Conservation (phyloP, 371 early-diverging fungal species). For the Mucor circinelloides region DNA sequence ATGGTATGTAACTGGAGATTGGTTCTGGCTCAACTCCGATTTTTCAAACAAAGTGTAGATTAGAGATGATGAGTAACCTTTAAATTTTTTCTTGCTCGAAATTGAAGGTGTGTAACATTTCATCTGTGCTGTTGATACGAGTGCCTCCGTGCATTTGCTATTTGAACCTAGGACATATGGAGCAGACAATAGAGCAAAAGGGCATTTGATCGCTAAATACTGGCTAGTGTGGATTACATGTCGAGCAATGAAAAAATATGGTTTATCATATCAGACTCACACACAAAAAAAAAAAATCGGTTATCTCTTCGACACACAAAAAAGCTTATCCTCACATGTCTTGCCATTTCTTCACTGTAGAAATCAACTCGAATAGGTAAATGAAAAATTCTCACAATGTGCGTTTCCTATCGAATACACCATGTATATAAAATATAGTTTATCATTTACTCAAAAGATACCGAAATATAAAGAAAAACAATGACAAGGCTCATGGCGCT, state of each 20-base stretch:
- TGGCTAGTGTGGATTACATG: not conserved
- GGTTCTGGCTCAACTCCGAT: not conserved
- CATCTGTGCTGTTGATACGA: conserved; percentile 4
- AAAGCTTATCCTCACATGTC: conserved; percentile 9
- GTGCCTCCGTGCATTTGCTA: conserved; percentile 2
- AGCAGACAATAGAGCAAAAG: not conserved
- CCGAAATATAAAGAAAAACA: no score
- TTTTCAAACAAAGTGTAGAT: not conserved
- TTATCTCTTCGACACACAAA: not conserved
- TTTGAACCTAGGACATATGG: not conserved
- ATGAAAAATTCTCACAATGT: not conserved
- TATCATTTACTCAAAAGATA: not conserved
- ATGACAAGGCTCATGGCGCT: no score
- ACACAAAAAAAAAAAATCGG: not conserved
- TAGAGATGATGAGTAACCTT: conserved; percentile 7
- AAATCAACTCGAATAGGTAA: not conserved
- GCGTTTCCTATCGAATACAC: not conserved
- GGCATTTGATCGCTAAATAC: not conserved
- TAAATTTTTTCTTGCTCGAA: not conserved
- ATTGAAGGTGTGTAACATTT: not conserved
- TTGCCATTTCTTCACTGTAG: not conserved
- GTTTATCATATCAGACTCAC: not conserved
- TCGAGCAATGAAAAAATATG: not conserved
- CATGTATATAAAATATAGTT: conserved; percentile 1
- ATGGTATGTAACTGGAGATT: not conserved